Evolutionary conservation across 108 stramenopile genomes (phyloP), one percentile per base, ranked within the genome.

Genomic region (Pseudonitzschia pungens): DNA sequence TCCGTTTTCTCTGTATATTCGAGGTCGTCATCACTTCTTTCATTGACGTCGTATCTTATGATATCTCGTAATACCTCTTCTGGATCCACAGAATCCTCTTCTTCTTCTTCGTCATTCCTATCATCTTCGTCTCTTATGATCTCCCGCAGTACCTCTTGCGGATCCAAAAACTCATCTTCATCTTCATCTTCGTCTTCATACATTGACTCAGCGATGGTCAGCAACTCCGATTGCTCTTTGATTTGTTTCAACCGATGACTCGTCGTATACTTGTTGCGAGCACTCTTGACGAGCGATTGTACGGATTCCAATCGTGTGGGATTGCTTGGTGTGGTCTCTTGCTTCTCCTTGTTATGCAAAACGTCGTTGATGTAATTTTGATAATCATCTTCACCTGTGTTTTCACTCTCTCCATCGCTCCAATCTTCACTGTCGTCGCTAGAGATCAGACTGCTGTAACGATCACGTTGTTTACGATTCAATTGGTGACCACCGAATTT

Each of bases 161-260:
- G 22, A 54, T 24, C 22, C 8, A 0, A 10, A 54, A 24, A 21
- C 10, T 54, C 53, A 0, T 54, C 53, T 21, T 54, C 57, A 26
- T 58, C 57, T 27, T 58, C 57, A 26, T 58, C 29, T 27, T 58
- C 57, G 9, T 58, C 29, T 31, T 58, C 57, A 27, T 58, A 21
- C 10, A 22, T 58, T 22, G 57, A 58, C 29, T 58, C 57, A 26
- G 27, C 57, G 24, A 58, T 58, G 16, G 57, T 58, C 29, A 58
- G 14, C 29, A 58, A 58, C 29, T 58, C 57, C 6, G 57, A 22
- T 33, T 58, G 57, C 1, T 58, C 57, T 27, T 27, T 16, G 36
- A 36, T 24, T 14, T 54, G n/a, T 54, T 54, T 21, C 53, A 54
- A 54, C 0, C 0, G n/a, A 54, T 54, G 24, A 24, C 22, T 54